Percentiles rank a stretch among this genome's conserved stretches.
phyloP scores from a whole-genome alignment of 495 filamentous ascomycete species.

The Apiosordaria backusii region DNA sequence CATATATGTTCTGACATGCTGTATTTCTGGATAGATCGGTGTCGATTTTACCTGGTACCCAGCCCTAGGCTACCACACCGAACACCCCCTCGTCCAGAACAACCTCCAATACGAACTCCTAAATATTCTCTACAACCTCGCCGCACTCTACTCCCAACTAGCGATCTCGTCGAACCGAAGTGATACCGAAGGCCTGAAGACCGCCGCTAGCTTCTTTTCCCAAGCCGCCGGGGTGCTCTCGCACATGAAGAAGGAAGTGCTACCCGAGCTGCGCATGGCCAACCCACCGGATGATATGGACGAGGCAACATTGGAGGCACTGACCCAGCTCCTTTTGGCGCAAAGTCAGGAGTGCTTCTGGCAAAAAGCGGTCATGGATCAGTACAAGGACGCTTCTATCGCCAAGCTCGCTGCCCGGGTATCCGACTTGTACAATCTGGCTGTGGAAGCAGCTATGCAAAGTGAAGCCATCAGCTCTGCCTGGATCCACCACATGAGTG shows the following conservation, averaged over 20 bases:
- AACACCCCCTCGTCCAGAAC: conserved; percentile 77
- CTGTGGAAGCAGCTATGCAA: conserved; percentile 80
- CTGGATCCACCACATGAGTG: conserved; percentile 97
- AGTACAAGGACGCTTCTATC: conserved; percentile 85
- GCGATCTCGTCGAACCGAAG: conserved; percentile 72
- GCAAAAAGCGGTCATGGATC: conserved; percentile 95
- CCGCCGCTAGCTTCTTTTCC: conserved; percentile 88
- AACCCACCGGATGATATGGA: conserved; percentile 95
- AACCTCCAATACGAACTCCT: conserved; percentile 94
- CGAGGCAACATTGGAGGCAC: conserved; percentile 72
- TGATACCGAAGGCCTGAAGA: conserved; percentile 81
- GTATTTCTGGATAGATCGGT: conserved; percentile 61
- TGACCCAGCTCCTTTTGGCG: conserved; percentile 79
- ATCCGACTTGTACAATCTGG: conserved; percentile 83
- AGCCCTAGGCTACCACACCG: conserved; percentile 83
- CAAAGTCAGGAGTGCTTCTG: conserved; percentile 97
- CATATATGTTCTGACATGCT: conserved; percentile 26
- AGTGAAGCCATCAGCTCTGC: conserved; percentile 86
- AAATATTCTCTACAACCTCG: conserved; percentile 90
- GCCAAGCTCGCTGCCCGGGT: conserved; percentile 89
- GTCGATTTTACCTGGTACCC: conserved; percentile 96
- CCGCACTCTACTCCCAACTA: conserved; percentile 88
- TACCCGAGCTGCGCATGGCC: conserved; percentile 79
- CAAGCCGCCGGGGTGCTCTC: conserved; percentile 79
- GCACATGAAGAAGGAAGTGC: conserved; percentile 71